Evolutionary conservation across 116 monocot genomes (phyloP).

Genomic region (Trichopus zeylanicus): DNA sequence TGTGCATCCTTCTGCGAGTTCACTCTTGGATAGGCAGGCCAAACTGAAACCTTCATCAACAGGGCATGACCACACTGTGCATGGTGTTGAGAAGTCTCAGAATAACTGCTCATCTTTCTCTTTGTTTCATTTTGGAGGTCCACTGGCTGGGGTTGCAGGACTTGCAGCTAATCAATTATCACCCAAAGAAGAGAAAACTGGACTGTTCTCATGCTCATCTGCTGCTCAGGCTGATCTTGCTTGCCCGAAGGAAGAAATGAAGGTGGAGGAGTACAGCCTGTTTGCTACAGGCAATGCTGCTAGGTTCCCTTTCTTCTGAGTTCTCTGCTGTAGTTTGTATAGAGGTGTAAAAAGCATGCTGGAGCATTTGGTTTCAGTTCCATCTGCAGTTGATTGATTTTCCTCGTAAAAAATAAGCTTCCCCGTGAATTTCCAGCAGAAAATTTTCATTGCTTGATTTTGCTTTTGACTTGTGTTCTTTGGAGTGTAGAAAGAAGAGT

Average conservation of each 20-base stretch:
- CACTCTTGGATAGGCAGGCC: constrained; percentile 7
- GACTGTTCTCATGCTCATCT: constrained; percentile 1
- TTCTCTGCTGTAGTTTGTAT: constrained; percentile 8
- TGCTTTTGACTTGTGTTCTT: background rate
- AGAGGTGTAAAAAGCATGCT: constrained; percentile 5
- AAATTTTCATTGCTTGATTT: background rate
- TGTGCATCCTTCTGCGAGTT: constrained; percentile 14
- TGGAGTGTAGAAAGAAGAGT: constrained; percentile 11
- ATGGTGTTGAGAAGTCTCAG: constrained; percentile 11
- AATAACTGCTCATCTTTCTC: constrained; percentile 51
- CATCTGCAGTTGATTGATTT: background rate
- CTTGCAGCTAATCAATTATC: constrained; percentile 8
- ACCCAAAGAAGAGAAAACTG: constrained; percentile 18
- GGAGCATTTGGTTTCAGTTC: background rate
- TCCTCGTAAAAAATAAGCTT: constrained; percentile 2
- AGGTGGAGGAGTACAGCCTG: constrained; percentile 62
- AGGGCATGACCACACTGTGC: constrained; percentile 11
- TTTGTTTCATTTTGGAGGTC: constrained; percentile 86
- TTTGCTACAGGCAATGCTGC: constrained; percentile 40
- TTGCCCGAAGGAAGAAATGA: constrained; percentile 33
- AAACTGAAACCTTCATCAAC: constrained; percentile 9
- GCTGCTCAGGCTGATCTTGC: constrained; percentile 11
- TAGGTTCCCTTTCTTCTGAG: constrained; percentile 46
- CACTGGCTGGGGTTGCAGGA: constrained; percentile 28
- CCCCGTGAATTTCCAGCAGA: background rate